Evolutionary conservation across 2,329 filamentous ascomycete species (phyloP), one percentile per base, ranked within the genome.

Genomic region (Diplodia mutila): DNA sequence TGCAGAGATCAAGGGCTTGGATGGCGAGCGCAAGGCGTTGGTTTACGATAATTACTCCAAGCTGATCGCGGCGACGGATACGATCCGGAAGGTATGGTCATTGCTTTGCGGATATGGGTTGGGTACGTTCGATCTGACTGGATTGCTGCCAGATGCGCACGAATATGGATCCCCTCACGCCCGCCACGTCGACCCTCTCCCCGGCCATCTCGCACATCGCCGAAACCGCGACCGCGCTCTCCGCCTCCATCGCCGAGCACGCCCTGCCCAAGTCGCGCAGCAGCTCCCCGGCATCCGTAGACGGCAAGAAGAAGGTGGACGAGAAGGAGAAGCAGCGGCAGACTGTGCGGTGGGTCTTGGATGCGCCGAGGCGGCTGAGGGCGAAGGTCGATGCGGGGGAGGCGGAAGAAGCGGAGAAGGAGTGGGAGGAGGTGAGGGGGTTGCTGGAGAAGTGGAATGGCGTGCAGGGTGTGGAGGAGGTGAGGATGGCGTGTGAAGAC

Each of bases 31-130:
- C 79, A 99, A 99, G 81, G 94, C 94, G 1, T 82, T 99, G 69
- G 95, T 99, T 4, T 99, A 99, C 78, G 94, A 99, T 78, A 99
- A 99, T 77, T 99, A 98, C 79, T 95, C 91, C 72, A 98, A 98
- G 81, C 82, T 99, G 72, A 97, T 99, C 72, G 88, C 90, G n/a
- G 95, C 95, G 1, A 97, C 96, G 12, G 94, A 97, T 79, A 98
- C 94, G 3, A 99, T 99, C 74, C 87, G 91, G 61, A 93, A 92
- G 81, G 87, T 88, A 72, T 25, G 78, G 11, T 21, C 29, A 5
- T 8, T 32, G 16, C 3, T 54, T 34, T 23, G 51, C 27, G 16
- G n/a, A 37, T 14, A 32, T 32, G 29, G 29, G 6, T 32, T 32
- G 29, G 29, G 3, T 32, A n/a, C n/a, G n/a, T n/a, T n/a, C n/a